Percentiles rank a stretch among this genome's conserved stretches.
These are phyloP conservation scores for Tetrapyrgos nigripes DNA, from an alignment of 1,284 basidiomycete genomes.

Conservation along the genomic window DNA sequence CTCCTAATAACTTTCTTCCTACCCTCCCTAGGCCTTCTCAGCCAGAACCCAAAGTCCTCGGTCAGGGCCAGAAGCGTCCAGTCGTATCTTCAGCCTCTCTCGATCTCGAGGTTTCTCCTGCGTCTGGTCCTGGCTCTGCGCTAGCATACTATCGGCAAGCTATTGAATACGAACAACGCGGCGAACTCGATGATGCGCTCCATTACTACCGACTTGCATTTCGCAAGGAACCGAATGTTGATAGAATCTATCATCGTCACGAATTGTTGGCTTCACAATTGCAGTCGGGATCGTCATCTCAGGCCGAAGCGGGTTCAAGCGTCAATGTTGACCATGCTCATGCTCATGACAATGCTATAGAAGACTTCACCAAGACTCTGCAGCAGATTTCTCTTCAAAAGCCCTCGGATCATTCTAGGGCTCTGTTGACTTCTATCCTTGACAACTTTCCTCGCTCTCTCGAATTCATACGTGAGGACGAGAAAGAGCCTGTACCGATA, in stretches of 20 bases:
- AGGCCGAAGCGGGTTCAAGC: constrained; percentile 5
- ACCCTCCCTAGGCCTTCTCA: background rate
- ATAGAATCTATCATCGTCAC: constrained; percentile 63
- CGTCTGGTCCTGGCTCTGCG: constrained; percentile 51
- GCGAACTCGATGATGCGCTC: constrained; percentile 78
- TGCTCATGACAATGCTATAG: constrained; percentile 2
- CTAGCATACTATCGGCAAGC: constrained; percentile 74
- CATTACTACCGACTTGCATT: constrained; percentile 81
- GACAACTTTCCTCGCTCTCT: constrained; percentile 55
- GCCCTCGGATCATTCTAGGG: constrained; percentile 35
- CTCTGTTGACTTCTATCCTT: constrained; percentile 53
- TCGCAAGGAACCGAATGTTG: constrained; percentile 73
- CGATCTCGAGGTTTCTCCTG: constrained; percentile 2
- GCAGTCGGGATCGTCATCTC: constrained; percentile 22
- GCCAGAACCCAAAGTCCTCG: background rate
- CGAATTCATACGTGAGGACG: constrained; percentile 72
- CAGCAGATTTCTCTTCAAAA: constrained; percentile 14
- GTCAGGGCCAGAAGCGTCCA: background rate
- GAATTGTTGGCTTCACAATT: constrained; percentile 48
- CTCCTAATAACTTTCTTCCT: background rate
- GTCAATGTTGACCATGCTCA: background rate
- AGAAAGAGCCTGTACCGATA: constrained; percentile 62
- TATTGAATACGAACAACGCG: constrained; percentile 73
- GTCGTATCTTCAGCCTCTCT: background rate
- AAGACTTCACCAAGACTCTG: constrained; percentile 11